Conservation (phyloP, 305 asterid species). For the Rubia tinctorum region DNA sequence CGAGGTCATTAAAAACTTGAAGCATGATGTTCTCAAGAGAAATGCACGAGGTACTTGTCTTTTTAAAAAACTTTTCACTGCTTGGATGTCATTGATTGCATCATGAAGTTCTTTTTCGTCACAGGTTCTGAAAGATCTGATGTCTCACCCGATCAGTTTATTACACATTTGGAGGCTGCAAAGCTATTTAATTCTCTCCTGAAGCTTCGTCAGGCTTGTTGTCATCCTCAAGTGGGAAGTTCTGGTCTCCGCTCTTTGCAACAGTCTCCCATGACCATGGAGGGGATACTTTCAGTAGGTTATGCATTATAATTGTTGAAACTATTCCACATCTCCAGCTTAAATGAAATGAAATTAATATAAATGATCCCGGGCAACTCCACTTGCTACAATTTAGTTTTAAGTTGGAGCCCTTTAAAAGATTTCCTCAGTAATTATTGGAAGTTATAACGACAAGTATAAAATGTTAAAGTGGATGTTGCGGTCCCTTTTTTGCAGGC, state of each 20-base stretch:
- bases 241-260: conserved; percentile 92
- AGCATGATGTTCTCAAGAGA: conserved; percentile 47
- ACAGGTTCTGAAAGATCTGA: conserved; percentile 50
- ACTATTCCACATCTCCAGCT: background rate
- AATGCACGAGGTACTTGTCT: conserved; percentile 25
- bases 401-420: background rate
- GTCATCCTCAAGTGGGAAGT: conserved; percentile 99
- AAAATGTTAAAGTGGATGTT: conserved; percentile 19
- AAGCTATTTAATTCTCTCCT: conserved; percentile 94
- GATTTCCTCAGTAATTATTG: conserved; percentile 14
- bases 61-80: background rate
- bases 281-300: conserved; percentile 85
- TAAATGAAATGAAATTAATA: background rate
- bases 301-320: background rate
- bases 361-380: background rate
- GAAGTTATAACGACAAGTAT: conserved; percentile 8
- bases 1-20: conserved; percentile 72
- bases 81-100: background rate
- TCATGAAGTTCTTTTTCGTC: conserved; percentile 14
- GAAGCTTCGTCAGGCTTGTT: conserved; percentile 99
- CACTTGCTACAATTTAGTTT: background rate
- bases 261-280: conserved; percentile 99
- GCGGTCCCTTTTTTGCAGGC: conserved; percentile 47
- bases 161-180: conserved; percentile 80
- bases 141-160: conserved; percentile 42